Evolutionary conservation across 2,329 filamentous ascomycete genomes (phyloP).

Genomic region (Aspergillus jensenii): DNA sequence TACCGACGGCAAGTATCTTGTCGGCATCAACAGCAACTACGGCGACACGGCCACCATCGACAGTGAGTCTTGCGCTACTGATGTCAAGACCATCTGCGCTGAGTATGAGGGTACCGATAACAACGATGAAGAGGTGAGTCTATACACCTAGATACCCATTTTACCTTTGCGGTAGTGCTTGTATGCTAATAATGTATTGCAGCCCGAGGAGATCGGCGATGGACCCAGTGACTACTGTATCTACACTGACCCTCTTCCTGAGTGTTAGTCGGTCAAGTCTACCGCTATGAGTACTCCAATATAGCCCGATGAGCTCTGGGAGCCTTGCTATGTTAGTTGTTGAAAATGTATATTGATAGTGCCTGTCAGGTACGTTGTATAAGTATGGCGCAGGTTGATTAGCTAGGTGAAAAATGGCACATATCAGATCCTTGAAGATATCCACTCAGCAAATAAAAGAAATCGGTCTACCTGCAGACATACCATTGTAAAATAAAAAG

Average conservation of each 20-base stretch:
- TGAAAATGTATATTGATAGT: too few relatives aligned
- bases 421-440: too few relatives aligned
- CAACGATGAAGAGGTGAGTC: constrained; percentile 18
- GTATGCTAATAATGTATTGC: not conserved
- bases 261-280: constrained; percentile 32
- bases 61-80: constrained; percentile 33
- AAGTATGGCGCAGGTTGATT: too few relatives aligned
- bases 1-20: constrained; percentile 24
- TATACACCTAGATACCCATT: too few relatives aligned
- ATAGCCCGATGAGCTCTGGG: too few relatives aligned
- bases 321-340: too few relatives aligned
- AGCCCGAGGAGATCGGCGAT: constrained; percentile 1
- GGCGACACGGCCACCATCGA: constrained; percentile 7
- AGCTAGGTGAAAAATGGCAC: too few relatives aligned
- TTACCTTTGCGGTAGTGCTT: too few relatives aligned
- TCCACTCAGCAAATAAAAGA: too few relatives aligned
- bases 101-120: constrained; percentile 33
- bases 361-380: too few relatives aligned
- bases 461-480: too few relatives aligned
- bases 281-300: too few relatives aligned
- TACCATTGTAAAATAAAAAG: not conserved
- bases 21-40: constrained; percentile 34
- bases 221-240: constrained; percentile 1
- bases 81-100: constrained; percentile 4
- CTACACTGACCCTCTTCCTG: constrained; percentile 43